Base-by-base conservation (phyloP, 768 basidiomycete species). In the Agrocybe praecox region DNA sequence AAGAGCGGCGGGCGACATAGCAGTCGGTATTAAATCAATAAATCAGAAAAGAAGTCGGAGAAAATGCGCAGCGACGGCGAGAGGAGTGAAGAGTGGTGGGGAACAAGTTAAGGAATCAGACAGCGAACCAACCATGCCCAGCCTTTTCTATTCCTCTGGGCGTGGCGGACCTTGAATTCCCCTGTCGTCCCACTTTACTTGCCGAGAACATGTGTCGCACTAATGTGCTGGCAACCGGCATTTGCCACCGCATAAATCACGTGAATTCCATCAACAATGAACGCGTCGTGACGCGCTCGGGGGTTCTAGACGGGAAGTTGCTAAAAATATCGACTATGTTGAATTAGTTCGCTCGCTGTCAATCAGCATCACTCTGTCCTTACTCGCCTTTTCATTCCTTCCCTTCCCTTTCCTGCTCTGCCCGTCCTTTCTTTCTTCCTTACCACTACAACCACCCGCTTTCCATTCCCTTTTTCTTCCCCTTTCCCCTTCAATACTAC, bases 261-360 rank as follows among this genome's bases (percentile, higher is more conserved):
- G 36, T 40, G 36, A 4, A 14, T 14, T 15, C 12, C 5, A 15
- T 40, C 36, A 40, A 40, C 36, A 40, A n/a, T 14, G 3, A n/a
- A 40, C 36, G 36, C 36, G 36, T 15, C 36, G 36, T 40, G 36
- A 40, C 12, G 36, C 36, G 36, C 36, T 14, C 36, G 14, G 36
- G 36, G 26, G 26, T 29, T 29, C 26, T 29, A 29, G 26, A 29
- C 26, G 26, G 26, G 26, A 29, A 29, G 5, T n/a, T 15, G 36
- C n/a, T 40, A 40, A 40, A 40, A 40, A 40, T 40, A 40, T 29
- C 5, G 26, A 9, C 9, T 29, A 29, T 29, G 26, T 56, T 54
- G 49, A 32, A 50, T 24, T 57, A 52, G 49, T 49, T 53, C 53
- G 45, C 62, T 52, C 56, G 58, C 62, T 58, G 56, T 60, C 54